Base-by-base conservation (phyloP, 2,329 filamentous ascomycete species). In the Aspergillus ibericus region DNA sequence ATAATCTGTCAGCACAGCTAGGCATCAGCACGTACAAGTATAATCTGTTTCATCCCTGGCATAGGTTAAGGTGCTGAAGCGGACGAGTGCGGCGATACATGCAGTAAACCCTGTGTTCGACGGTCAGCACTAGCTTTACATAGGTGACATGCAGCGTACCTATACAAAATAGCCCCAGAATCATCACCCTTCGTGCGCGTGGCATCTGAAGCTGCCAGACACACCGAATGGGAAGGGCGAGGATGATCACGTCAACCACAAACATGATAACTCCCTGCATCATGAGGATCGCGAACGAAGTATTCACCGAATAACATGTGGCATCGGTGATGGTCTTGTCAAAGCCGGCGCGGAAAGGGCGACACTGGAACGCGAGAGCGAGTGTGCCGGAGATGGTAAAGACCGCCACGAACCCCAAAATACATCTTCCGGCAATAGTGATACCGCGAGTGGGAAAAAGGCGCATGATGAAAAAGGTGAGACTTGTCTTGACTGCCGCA, bases 141-240 rank as follows among this genome's bases (percentile, higher is more conserved):
- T 3, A 46, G 13, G 15, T 27, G 13, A 22, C 20, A 13, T 35
- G 4, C 16, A 8, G 5, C 36, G 4, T 16, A 56, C 64, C 64
- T 20, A 60, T 42, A 10, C 44, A 46, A 13, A 60, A 49, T 7
- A 60, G 18, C 4, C 51, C 50, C 10, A 58, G 15, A n/a, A 60
- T 25, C 50, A 46, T 18, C 8, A 61, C n/a, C n/a, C 53, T 42
- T 15, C 32, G 47, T n/a, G 46, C 49, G 13, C 50, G n/a, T 2
- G 62, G 57, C 65, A 68, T 66, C 10, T 67, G 62, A 16, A 68
- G 58, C 18, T 57, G 53, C 65, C 60, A 65, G 27, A 67, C 56
- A 13, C 58, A 53, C 4, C 53, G 62, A 10, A 68, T 62, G 4
- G 65, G 66, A 7, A 68, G 56, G 5, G 47, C 34, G 7, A 68